Evolutionary conservation across 108 stramenopile species (phyloP), one percentile per base, ranked within the genome.

Genomic region (Licmophora abbreviata): DNA sequence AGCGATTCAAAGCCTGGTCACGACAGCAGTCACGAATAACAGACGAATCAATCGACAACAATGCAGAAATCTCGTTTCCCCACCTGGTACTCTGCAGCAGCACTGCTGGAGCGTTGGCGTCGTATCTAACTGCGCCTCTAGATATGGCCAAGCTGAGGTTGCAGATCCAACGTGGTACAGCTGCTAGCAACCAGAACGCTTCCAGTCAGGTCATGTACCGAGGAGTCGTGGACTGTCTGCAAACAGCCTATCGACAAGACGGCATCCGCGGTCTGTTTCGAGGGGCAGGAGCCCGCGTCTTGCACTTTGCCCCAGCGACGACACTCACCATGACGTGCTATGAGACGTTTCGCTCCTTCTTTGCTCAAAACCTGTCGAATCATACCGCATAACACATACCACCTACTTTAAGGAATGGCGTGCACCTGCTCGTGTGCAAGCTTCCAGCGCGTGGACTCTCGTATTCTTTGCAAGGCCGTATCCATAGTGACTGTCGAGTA

Each of bases 121-220:
- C 93, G 5, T 94, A 86, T 61, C 10, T 95, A n/a, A 99, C 98
- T 11, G 88, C 79, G 35, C 98, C 98, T 9, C 60, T 99, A n/a
- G 98, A 99, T 56, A 69, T 99, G 64, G 96, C 85, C 10, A 97
- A 97, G 46, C 73, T 99, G 1, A 68, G 96, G 15, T 58, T 95
- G 36, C 96, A 99, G 85, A 88, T 97, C 42, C 80, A 88, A 62
- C 65, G 83, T 32, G 77, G 75, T 23, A 9, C 59, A 7, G 17
- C 44, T 29, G 15, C 65, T 29, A 45, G 11, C 11, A 28, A 51
- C 11, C 24, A 1, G 6, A 18, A 15, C 24, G 14, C 55, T 23
- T 40, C 12, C 1, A 23, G 6, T 15, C 64, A 52, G 45, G 14
- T 33, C 17, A 17, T 35, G 3, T 92, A 92, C 51, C 26, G 48